These are phyloP conservation scores for Phytophthora cryptogea DNA, from an alignment of 352 stramenopile genomes.

Conservation along the genomic window DNA sequence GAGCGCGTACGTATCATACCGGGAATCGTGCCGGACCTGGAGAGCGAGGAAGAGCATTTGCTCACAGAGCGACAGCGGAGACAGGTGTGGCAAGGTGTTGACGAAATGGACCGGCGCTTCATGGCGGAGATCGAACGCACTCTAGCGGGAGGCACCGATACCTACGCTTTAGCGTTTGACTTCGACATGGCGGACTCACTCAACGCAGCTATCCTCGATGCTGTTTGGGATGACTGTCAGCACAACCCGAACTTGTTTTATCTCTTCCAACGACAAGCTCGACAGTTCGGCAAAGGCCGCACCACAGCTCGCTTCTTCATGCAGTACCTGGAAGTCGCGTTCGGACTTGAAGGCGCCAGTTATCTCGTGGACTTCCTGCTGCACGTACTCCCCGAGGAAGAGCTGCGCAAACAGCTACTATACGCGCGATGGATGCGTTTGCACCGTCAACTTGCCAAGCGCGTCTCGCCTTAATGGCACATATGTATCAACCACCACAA, in stretches of 20 bases:
- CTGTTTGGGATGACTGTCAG: constrained; percentile 84
- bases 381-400: constrained; percentile 72
- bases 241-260: constrained; percentile 87
- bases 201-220: constrained; percentile 76
- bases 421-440: constrained; percentile 70
- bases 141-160: constrained; percentile 27
- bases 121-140: constrained; percentile 64
- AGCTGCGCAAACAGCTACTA: constrained; percentile 66
- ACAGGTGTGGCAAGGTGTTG: constrained; percentile 70
- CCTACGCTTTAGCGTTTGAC: constrained; percentile 48
- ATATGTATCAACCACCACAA: constrained; percentile 15
- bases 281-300: constrained; percentile 71
- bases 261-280: constrained; percentile 79
- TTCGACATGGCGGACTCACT: constrained; percentile 66
- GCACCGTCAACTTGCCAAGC: constrained; percentile 61
- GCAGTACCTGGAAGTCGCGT: constrained; percentile 84
- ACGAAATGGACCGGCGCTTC: constrained; percentile 76
- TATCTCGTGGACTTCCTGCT: constrained; percentile 87
- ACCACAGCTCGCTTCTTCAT: constrained; percentile 65
- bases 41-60: constrained; percentile 15
- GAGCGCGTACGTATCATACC: constrained; percentile 24
- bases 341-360: constrained; percentile 65
- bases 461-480: constrained; percentile 39
- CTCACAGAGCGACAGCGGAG: constrained; percentile 28
- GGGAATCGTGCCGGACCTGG: constrained; percentile 5